Conservation (phyloP, 495 filamentous ascomycete species). For the Xylaria scruposa region DNA sequence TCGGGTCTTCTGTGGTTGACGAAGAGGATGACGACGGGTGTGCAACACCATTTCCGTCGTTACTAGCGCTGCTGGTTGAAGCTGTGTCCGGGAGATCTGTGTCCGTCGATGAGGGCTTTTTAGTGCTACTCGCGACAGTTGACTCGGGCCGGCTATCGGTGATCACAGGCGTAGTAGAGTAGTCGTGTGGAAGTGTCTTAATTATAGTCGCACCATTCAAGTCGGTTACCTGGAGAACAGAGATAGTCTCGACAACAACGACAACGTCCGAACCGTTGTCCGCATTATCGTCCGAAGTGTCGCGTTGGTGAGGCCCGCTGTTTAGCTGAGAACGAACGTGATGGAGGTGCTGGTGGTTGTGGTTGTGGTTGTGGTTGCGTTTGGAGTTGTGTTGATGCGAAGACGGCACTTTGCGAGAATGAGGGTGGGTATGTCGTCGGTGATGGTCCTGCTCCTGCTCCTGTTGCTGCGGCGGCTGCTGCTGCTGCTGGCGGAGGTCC, state of each 20-base stretch:
- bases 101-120: conserved; percentile 8
- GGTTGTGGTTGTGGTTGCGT: neutral
- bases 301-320: conserved; percentile 41
- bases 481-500: conserved; percentile 44
- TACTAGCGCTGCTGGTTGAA: conserved; percentile 30
- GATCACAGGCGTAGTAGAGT: conserved; percentile 20
- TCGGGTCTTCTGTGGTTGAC: conserved; percentile 38
- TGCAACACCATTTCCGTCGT: conserved; percentile 32
- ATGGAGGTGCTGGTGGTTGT: conserved; percentile 29
- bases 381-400: conserved; percentile 29
- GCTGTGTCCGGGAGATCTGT: conserved; percentile 7
- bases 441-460: conserved; percentile 35
- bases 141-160: conserved; percentile 16
- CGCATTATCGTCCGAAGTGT: conserved; percentile 31
- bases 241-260: conserved; percentile 55
- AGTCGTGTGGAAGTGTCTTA: conserved; percentile 42
- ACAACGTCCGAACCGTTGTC: conserved; percentile 39
- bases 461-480: conserved; percentile 35
- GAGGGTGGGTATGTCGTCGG: conserved; percentile 34
- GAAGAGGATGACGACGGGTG: conserved; percentile 31
- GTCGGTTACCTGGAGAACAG: conserved; percentile 58
- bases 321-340: conserved; percentile 47
- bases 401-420: conserved; percentile 37
- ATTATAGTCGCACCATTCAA: conserved; percentile 49
- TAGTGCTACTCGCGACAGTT: conserved; percentile 16